Evolutionary conservation across 1,139 yeast species (phyloP).

Genomic region (Debaryomyces subglobosus): DNA sequence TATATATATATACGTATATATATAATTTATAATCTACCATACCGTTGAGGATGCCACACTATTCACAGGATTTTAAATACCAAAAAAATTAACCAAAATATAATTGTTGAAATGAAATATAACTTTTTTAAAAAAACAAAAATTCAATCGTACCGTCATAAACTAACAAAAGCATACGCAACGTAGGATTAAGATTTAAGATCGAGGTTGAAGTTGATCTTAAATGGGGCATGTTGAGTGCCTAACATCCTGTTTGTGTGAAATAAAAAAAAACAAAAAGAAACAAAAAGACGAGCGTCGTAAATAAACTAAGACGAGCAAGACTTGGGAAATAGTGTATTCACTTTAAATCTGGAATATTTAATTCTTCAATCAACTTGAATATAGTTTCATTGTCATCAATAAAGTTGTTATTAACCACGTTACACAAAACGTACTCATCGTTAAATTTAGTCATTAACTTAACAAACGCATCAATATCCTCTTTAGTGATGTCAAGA

Average conservation of each 20-base stretch:
- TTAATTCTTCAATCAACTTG: conserved; percentile 34
- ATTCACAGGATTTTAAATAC: conserved; percentile 15
- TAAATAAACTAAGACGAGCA: background rate
- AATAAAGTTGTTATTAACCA: conserved; percentile 86
- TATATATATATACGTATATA: conserved; percentile 5
- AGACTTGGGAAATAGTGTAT: background rate
- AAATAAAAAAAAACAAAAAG: conserved; percentile 19
- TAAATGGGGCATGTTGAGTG: conserved; percentile 31
- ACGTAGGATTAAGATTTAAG: conserved; percentile 12
- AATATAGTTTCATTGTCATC: conserved; percentile 54
- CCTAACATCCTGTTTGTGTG: conserved; percentile 23
- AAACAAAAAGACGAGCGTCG: conserved; percentile 5
- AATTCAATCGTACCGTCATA: conserved; percentile 21
- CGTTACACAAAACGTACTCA: conserved; percentile 75
- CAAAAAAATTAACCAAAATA: conserved; percentile 13
- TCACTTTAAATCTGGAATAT: conserved; percentile 20
- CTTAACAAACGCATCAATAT: conserved; percentile 28
- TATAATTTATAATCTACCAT: conserved; percentile 20
- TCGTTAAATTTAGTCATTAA: conserved; percentile 57
- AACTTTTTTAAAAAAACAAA: conserved; percentile 17
- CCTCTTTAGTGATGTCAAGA: conserved; percentile 36
- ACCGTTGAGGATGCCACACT: conserved; percentile 38
- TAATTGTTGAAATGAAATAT: conserved; percentile 30
- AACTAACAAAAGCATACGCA: conserved; percentile 13
- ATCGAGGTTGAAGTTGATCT: conserved; percentile 22